Conservation (phyloP, 2,329 filamentous ascomycete species). For the Magnaporthiopsis rhizophila region DNA sequence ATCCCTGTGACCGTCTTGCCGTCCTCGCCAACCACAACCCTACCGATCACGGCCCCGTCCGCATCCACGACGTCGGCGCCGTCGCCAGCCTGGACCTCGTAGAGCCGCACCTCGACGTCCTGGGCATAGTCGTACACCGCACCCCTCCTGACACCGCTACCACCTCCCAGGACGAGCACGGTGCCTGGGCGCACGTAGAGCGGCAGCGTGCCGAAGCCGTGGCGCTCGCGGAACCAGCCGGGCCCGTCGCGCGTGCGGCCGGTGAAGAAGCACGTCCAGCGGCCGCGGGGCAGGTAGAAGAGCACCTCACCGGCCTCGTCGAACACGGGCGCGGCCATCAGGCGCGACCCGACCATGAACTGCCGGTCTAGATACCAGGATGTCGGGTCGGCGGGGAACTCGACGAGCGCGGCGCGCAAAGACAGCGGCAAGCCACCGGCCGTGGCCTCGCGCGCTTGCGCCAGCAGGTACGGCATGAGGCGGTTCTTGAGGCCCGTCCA, state of each 20-base stretch:
- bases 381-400: constrained; percentile 64
- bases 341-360: constrained; percentile 61
- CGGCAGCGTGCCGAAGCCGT: constrained; percentile 50
- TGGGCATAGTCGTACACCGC: constrained; percentile 5
- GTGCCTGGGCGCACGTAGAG: constrained; percentile 39
- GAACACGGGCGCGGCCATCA: constrained; percentile 59
- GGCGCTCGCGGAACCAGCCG: constrained; percentile 52
- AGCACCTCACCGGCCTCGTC: constrained; percentile 54
- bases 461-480: constrained; percentile 44
- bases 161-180: neutral
- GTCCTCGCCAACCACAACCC: constrained; percentile 4
- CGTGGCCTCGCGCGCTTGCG: constrained; percentile 27
- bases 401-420: constrained; percentile 58
- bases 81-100: constrained; percentile 3
- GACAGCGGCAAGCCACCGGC: constrained; percentile 24
- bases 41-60: constrained; percentile 1
- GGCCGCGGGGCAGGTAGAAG: constrained; percentile 51
- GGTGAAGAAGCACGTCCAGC: constrained; percentile 41
- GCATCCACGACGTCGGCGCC: constrained; percentile 1
- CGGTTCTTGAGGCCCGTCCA: constrained; percentile 43
- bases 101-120: constrained; percentile 7
- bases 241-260: constrained; percentile 41
- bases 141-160: neutral
- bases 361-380: constrained; percentile 61
- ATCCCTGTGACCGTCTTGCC: neutral